Evolutionary conservation across 2,329 filamentous ascomycete species (phyloP).

Genomic region (Sarocladiaceae sp.): DNA sequence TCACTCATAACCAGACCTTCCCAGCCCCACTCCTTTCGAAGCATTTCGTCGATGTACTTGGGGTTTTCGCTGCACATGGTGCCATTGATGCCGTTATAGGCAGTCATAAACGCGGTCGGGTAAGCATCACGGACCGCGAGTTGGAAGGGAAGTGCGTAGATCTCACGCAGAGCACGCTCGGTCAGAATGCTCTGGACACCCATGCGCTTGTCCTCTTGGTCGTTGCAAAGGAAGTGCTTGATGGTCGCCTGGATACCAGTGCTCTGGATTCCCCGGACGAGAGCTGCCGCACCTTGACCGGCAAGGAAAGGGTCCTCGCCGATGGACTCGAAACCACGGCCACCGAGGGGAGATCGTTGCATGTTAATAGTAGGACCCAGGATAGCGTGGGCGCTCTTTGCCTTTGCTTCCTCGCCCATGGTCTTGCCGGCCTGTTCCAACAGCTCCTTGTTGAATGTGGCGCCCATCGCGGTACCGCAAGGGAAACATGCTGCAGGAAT

Average conservation of each 20-base stretch:
- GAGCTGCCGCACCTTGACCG: constrained; percentile 48
- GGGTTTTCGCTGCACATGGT: constrained; percentile 50
- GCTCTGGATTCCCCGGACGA: constrained; percentile 52
- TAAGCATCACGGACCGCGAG: constrained; percentile 47
- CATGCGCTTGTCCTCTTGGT: constrained; percentile 56
- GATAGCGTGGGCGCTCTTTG: constrained; percentile 54
- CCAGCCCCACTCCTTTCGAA: constrained; percentile 55
- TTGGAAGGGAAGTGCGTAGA: constrained; percentile 56
- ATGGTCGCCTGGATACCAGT: constrained; percentile 52
- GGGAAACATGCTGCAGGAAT: constrained; percentile 57
- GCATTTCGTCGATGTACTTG: constrained; percentile 44
- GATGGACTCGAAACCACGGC: constrained; percentile 56
- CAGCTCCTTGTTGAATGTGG: constrained; percentile 53
- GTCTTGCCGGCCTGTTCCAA: constrained; percentile 45
- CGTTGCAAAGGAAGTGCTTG: constrained; percentile 60
- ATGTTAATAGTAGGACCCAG: constrained; percentile 62
- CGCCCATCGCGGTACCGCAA: constrained; percentile 52
- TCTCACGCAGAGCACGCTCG: constrained; percentile 52
- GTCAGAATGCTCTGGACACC: constrained; percentile 51
- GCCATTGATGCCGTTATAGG: constrained; percentile 56
- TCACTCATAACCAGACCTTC: constrained; percentile 56
- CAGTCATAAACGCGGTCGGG: constrained; percentile 54
- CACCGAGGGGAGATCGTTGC: constrained; percentile 55
- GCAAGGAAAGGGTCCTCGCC: constrained; percentile 55
- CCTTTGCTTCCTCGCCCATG: constrained; percentile 50